phyloP scores from a whole-genome alignment of 1,284 basidiomycete species.

The Ceratobasidium sp. region DNA sequence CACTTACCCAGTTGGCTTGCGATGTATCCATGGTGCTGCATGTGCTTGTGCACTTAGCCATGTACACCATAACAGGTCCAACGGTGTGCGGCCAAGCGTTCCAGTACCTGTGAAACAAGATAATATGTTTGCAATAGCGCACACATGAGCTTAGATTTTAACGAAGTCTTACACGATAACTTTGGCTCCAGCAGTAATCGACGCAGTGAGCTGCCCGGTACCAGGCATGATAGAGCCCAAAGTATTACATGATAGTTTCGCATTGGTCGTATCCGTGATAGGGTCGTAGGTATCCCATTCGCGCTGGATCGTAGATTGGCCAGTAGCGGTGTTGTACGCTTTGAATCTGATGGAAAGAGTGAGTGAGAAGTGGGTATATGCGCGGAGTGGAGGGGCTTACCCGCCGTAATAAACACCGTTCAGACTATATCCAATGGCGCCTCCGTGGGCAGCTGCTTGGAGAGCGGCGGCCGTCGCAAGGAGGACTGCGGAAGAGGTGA shows the following conservation, averaged over 20 bases:
- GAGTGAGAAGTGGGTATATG: slow-evolving; percentile 4
- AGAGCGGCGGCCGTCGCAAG: slow-evolving; percentile 46
- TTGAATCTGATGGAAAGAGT: slow-evolving; percentile 47
- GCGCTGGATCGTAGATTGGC: slow-evolving; percentile 68
- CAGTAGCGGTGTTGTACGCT: slow-evolving; percentile 62
- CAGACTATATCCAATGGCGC: slow-evolving; percentile 67
- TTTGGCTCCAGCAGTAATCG: slow-evolving; percentile 66
- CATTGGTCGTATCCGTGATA: slow-evolving; percentile 63
- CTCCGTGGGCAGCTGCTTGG: slow-evolving; percentile 63
- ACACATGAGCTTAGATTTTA: slow-evolving; percentile 47
- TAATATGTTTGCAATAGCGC: slow-evolving; percentile 45
- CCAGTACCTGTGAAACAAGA: slow-evolving; percentile 6
- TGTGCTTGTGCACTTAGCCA: slow-evolving; percentile 66
- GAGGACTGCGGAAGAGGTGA: slow-evolving; percentile 46
- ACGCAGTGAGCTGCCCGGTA: slow-evolving; percentile 66
- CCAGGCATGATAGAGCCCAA: slow-evolving; percentile 63
- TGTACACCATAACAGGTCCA: slow-evolving; percentile 67
- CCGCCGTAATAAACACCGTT: slow-evolving; percentile 66
- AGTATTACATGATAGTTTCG: slow-evolving; percentile 69
- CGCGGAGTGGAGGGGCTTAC: slow-evolving; percentile 52
- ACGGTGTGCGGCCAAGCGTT: slow-evolving; percentile 66
- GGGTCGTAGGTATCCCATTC: slow-evolving; percentile 70
- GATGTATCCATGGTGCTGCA: slow-evolving; percentile 65
- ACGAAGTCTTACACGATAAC: slow-evolving; percentile 71
- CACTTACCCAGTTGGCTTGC: slow-evolving; percentile 63